Evolutionary conservation across 495 filamentous ascomycete species (phyloP).

Genomic region (Talaromyces liani): DNA sequence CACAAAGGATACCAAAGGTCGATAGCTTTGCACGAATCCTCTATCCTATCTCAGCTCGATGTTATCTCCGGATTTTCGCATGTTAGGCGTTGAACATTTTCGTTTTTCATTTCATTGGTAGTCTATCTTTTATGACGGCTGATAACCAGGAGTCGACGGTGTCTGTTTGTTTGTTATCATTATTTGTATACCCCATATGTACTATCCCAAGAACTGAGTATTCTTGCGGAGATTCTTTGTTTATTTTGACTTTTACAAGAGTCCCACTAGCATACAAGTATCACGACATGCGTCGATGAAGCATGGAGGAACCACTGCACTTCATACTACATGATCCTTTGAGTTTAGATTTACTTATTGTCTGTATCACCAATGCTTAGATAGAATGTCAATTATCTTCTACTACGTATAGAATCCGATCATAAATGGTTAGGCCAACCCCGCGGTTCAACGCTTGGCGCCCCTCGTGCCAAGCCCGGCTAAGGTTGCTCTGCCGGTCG

Average conservation of each 20-base stretch:
- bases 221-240: background rate
- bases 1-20: slow-evolving; percentile 27
- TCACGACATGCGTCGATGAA: background rate
- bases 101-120: background rate
- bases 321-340: background rate
- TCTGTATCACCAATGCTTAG: background rate
- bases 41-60: background rate
- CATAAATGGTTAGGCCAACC: background rate
- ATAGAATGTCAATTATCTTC: background rate
- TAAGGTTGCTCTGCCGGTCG: background rate
- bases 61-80: background rate
- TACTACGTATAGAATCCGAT: too few relatives aligned
- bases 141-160: background rate
- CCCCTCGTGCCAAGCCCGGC: background rate
- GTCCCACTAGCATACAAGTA: background rate
- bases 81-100: background rate
- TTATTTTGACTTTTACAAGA: background rate
- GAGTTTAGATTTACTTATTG: background rate
- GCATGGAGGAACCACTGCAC: background rate
- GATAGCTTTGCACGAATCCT: slow-evolving; percentile 13
- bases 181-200: slow-evolving; percentile 18
- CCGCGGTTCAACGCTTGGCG: background rate
- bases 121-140: background rate
- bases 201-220: slow-evolving; percentile 12
- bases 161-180: slow-evolving; percentile 1